Evolutionary conservation across 2,329 filamentous ascomycete genomes (phyloP).

Genomic region (Lasiodiplodia sp.): DNA sequence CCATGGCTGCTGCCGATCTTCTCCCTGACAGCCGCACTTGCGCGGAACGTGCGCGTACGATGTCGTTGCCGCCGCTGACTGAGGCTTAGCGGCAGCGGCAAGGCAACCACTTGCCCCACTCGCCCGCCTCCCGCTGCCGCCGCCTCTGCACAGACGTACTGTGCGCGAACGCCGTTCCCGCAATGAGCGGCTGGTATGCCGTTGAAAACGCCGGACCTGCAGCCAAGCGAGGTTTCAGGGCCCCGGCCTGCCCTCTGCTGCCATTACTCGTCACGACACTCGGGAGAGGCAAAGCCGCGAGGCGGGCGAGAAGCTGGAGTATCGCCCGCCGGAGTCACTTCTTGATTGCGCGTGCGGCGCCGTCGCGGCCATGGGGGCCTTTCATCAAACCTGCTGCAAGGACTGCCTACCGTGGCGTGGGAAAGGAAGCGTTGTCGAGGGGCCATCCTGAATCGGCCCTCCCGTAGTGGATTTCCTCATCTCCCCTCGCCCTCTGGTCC

Average conservation of each 20-base stretch:
- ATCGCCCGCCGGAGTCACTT: background rate
- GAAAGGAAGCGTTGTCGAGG: too few relatives aligned
- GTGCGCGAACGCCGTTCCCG: background rate
- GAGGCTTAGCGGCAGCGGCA: too few relatives aligned
- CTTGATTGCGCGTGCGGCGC: background rate
- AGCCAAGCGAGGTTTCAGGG: slow-evolving; percentile 17
- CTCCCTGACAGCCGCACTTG: background rate
- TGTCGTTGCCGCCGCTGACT: background rate
- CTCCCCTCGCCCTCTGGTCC: too few relatives aligned
- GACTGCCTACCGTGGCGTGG: too few relatives aligned
- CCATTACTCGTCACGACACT: background rate
- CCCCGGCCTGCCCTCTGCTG: background rate
- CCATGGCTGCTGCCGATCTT: background rate
- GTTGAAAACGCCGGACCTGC: background rate
- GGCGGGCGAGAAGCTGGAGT: background rate
- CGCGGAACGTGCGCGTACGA: too few relatives aligned
- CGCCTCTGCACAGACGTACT: background rate
- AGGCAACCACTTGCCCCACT: background rate
- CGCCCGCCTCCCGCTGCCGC: background rate
- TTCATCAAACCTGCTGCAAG: background rate
- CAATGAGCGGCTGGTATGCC: background rate
- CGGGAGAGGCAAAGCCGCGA: background rate
- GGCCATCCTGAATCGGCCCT: too few relatives aligned
- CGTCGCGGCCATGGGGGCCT: background rate
- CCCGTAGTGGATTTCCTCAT: too few relatives aligned